These are phyloP conservation scores for Tolypocladium amazonense DNA, from an alignment of 2,329 filamentous ascomycete species.

Conservation along the genomic window DNA sequence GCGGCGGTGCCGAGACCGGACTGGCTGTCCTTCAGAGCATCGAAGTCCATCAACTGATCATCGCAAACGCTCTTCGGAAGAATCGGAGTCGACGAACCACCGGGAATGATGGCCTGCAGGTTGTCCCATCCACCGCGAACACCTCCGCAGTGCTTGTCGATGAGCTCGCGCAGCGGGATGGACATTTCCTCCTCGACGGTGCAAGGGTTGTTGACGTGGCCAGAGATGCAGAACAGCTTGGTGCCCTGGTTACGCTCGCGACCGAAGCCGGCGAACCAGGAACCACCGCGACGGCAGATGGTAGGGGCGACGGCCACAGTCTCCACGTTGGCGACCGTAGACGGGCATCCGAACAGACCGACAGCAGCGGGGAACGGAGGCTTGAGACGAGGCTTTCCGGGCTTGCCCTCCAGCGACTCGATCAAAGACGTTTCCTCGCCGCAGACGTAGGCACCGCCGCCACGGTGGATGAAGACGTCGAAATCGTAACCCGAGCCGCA, in stretches of 20 bases:
- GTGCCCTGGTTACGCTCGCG: constrained; percentile 95
- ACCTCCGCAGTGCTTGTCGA: constrained; percentile 96
- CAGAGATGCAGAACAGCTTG: constrained; percentile 97
- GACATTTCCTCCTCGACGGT: constrained; percentile 99
- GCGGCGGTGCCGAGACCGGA: constrained; percentile 94
- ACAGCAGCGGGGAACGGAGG: constrained; percentile 96
- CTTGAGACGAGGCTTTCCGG: constrained; percentile 96
- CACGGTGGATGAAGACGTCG: constrained; percentile 92
- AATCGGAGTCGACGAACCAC: constrained; percentile 92
- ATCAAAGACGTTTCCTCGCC: constrained; percentile 98
- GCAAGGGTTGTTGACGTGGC: constrained; percentile 96
- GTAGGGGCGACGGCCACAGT: constrained; percentile 92
- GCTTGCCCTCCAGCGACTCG: constrained; percentile 96
- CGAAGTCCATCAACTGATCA: constrained; percentile 97
- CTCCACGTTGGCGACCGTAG: constrained; percentile 96
- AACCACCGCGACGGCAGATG: constrained; percentile 83
- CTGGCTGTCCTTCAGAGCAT: constrained; percentile 94
- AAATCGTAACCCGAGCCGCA: constrained; percentile 97
- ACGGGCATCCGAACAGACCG: constrained; percentile 95
- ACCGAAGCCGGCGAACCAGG: constrained; percentile 89
- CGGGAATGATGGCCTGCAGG: constrained; percentile 86
- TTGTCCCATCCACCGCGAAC: constrained; percentile 98
- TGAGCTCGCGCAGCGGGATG: constrained; percentile 88
- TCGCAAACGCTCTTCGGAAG: constrained; percentile 85
- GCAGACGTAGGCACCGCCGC: constrained; percentile 95